Evolutionary conservation across 768 basidiomycete genomes (phyloP).

Genomic region (Panaeolus papilionaceus): DNA sequence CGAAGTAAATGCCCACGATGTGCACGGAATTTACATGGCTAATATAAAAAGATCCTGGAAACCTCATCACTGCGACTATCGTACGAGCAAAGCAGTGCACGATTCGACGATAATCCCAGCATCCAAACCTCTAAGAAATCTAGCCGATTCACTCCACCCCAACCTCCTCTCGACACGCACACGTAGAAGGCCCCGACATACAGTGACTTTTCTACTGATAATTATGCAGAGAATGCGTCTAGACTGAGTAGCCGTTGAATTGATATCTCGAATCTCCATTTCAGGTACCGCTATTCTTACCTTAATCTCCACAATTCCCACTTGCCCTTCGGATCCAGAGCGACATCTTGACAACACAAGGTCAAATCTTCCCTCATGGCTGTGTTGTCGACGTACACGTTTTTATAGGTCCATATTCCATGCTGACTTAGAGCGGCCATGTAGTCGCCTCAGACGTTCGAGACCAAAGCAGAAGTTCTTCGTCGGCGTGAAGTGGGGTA

Average conservation of each 20-base stretch:
- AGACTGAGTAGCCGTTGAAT: background rate
- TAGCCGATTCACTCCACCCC: background rate
- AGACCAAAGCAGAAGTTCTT: background rate
- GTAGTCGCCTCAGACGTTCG: background rate
- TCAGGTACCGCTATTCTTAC: background rate
- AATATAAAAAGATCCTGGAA: background rate
- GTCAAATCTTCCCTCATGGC: background rate
- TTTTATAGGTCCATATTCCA: background rate
- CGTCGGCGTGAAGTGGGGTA: background rate
- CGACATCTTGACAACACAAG: background rate
- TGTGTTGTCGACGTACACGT: background rate
- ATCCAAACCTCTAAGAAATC: background rate
- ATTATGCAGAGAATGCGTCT: background rate
- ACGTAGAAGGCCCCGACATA: background rate
- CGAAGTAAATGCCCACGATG: background rate
- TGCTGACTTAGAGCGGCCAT: background rate
- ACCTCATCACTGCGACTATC: background rate
- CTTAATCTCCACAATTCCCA: slow-evolving; percentile 3
- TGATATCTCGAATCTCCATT: background rate
- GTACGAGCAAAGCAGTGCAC: background rate
- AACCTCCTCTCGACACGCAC: slow-evolving; percentile 7
- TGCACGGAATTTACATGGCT: background rate
- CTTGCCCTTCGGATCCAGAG: background rate
- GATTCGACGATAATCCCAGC: background rate
- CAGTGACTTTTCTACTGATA: background rate